These are phyloP conservation scores for Boletus sp. DNA, from an alignment of 768 basidiomycete species.

Conservation along the genomic window DNA sequence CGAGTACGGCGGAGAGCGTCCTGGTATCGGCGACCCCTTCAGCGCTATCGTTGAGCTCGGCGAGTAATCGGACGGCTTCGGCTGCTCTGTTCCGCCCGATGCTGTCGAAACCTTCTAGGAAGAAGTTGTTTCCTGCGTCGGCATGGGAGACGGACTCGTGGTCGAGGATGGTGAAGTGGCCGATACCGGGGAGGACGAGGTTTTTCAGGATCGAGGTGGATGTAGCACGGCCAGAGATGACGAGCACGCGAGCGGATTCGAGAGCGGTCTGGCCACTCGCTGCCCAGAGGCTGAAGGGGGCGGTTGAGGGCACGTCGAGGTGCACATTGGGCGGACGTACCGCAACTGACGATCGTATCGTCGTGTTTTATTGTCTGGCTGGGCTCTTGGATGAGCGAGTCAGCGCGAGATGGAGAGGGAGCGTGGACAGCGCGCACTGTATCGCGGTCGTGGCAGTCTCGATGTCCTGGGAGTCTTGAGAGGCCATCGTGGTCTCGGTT, in stretches of 20 bases:
- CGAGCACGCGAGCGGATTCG: constrained; percentile 77
- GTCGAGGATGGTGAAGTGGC: constrained; percentile 93
- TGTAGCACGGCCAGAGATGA: constrained; percentile 78
- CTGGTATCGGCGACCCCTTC: constrained; percentile 60
- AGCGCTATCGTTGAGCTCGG: constrained; percentile 88
- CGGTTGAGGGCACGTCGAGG: background rate
- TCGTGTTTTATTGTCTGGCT: constrained; percentile 83
- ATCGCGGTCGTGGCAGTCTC: constrained; percentile 42
- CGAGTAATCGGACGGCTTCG: constrained; percentile 72
- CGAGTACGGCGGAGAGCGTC: constrained; percentile 56
- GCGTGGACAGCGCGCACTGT: constrained; percentile 28
- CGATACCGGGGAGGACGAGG: constrained; percentile 92
- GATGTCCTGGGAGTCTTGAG: constrained; percentile 45
- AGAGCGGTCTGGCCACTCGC: constrained; percentile 86
- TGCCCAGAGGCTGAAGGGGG: constrained; percentile 75
- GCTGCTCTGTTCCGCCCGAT: constrained; percentile 77
- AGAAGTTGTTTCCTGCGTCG: constrained; percentile 97
- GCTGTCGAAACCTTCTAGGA: constrained; percentile 72
- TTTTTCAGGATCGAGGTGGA: constrained; percentile 92
- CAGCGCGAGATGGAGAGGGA: background rate
- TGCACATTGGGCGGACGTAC: constrained; percentile 37
- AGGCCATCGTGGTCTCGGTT: constrained; percentile 24
- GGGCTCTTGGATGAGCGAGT: constrained; percentile 37
- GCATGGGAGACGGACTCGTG: constrained; percentile 53
- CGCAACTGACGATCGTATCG: constrained; percentile 94